phyloP scores from a whole-genome alignment of 1,284 basidiomycete species.

The Puccinia coronata region DNA sequence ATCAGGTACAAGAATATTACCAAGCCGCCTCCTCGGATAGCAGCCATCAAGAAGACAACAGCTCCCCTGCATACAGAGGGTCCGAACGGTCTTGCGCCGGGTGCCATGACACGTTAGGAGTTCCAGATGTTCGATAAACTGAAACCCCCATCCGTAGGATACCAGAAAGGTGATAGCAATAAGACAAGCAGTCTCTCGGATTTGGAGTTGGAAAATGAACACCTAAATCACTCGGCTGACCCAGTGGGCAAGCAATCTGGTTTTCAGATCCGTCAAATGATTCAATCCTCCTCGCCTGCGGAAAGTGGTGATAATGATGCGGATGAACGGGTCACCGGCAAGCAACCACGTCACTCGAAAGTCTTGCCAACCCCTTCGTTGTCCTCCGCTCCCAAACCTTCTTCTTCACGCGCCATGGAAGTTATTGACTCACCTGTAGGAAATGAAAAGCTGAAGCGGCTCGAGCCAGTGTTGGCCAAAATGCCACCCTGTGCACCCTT shows the following conservation, averaged over 20 bases:
- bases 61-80: not conserved
- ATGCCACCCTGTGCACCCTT: not conserved
- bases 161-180: no score
- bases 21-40: not conserved
- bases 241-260: not conserved
- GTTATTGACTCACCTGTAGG: not conserved
- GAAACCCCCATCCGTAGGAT: not conserved
- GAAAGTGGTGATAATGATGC: not conserved
- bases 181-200: no score
- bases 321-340: no score
- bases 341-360: not conserved
- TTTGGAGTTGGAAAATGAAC: no score
- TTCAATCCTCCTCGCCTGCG: constrained; percentile 25
- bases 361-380: not conserved
- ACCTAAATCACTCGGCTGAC: no score
- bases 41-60: not conserved
- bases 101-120: constrained; percentile 4
- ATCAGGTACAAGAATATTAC: not conserved
- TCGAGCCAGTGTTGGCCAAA: not conserved
- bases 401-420: not conserved
- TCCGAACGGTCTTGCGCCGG: not conserved
- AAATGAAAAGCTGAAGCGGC: not conserved
- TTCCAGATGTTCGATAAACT: not conserved
- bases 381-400: not conserved
- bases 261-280: constrained; percentile 8